Conservation (phyloP, 1,139 yeast genomes). For the Taphrina confusa region DNA sequence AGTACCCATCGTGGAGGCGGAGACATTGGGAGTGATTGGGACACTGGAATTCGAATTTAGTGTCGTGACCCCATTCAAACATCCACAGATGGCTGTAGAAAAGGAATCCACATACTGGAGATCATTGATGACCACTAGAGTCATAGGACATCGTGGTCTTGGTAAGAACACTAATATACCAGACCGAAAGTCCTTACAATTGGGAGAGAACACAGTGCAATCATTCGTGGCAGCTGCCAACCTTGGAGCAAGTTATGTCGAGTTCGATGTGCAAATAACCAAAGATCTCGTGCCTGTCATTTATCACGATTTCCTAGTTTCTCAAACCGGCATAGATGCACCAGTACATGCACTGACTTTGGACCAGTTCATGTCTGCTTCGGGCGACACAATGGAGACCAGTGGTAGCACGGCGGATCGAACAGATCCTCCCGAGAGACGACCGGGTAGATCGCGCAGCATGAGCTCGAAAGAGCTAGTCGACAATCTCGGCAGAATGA, state of each 20-base stretch:
- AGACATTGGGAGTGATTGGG: conserved; percentile 75
- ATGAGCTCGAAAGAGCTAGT: conserved; percentile 36
- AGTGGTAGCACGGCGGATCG: not conserved
- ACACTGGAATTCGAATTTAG: conserved; percentile 72
- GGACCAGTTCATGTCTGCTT: conserved; percentile 78
- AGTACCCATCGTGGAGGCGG: conserved; percentile 75
- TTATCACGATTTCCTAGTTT: conserved; percentile 91
- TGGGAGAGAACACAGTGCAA: conserved; percentile 95
- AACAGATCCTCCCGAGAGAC: conserved; percentile 2
- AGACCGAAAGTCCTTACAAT: conserved; percentile 73
- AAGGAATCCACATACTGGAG: conserved; percentile 90
- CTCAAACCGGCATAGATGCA: conserved; percentile 93
- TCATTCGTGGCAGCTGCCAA: conserved; percentile 97
- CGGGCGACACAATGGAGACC: conserved; percentile 40
- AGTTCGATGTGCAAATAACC: conserved; percentile 95
- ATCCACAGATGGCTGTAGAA: conserved; percentile 66
- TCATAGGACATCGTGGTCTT: conserved; percentile 94
- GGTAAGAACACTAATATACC: conserved; percentile 67
- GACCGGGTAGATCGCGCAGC: conserved; percentile 36
- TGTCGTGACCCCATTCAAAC: conserved; percentile 71
- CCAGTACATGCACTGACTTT: conserved; percentile 92
- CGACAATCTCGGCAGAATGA: conserved; percentile 55
- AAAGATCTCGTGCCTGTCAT: conserved; percentile 90
- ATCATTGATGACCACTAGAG: conserved; percentile 74
- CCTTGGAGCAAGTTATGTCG: conserved; percentile 73